phyloP scores from a whole-genome alignment of 805 yeast species.

The Myxozyma monticola region DNA sequence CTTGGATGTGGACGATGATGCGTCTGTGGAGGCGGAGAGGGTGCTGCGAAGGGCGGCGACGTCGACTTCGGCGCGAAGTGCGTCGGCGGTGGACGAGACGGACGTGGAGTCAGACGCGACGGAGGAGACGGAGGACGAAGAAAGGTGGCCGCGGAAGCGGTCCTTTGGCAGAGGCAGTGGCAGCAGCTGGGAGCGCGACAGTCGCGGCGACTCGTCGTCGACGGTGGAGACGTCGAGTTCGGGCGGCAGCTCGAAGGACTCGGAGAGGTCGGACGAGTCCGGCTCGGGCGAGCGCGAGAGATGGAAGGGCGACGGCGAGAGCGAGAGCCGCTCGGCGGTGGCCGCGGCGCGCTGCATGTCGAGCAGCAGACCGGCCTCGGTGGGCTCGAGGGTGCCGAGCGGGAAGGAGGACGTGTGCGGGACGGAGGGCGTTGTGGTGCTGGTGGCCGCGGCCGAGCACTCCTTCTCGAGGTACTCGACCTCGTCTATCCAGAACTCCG shows the following conservation, averaged over 20 bases:
- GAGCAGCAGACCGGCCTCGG: slow-evolving; percentile 13
- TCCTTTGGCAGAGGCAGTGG: slow-evolving; percentile 4
- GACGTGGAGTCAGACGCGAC: slow-evolving; percentile 1
- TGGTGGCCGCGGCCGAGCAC: not conserved
- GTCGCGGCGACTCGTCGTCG: slow-evolving; percentile 15
- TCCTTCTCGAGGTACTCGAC: slow-evolving; percentile 9
- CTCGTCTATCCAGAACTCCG: slow-evolving; percentile 26
- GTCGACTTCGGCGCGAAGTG: slow-evolving; percentile 20
- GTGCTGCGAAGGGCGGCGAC: slow-evolving; percentile 19
- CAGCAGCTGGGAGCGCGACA: slow-evolving; percentile 6
- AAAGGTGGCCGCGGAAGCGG: not conserved
- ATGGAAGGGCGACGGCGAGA: slow-evolving; percentile 1
- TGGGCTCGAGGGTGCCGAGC: slow-evolving; percentile 25
- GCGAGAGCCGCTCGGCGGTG: slow-evolving; percentile 5
- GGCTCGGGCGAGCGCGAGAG: no score
- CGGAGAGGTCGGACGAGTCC: no score
- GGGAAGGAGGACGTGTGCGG: no score
- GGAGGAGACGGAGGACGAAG: slow-evolving; percentile 1
- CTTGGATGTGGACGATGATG: no score
- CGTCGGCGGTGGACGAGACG: slow-evolving; percentile 13
- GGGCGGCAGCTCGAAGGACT: not conserved
- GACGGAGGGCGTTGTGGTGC: slow-evolving; percentile 8
- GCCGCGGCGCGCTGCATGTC: slow-evolving; percentile 17
- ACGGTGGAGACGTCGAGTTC: slow-evolving; percentile 3
- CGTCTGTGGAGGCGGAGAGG: slow-evolving; percentile 8